Evolutionary conservation across 2,329 filamentous ascomycete genomes (phyloP).

Genomic region (Grosmannia clavigera): DNA sequence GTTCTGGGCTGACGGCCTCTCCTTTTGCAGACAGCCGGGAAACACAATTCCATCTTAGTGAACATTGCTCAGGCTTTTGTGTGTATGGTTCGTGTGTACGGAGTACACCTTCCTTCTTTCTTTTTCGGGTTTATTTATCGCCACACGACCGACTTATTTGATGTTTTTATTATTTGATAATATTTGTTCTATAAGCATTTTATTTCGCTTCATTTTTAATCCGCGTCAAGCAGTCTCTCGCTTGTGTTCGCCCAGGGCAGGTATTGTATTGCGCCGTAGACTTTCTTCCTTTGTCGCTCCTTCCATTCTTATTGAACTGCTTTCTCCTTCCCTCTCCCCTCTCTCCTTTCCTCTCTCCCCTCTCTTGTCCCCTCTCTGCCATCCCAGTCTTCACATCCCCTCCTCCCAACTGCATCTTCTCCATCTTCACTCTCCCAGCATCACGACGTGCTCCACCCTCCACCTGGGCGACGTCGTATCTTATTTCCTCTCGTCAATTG

Average conservation of each 20-base stretch:
- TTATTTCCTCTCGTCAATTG: neutral
- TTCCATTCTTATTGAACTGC: neutral
- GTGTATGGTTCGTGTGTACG: conserved; percentile 4
- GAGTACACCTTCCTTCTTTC: neutral
- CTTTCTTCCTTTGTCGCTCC: conserved; percentile 1
- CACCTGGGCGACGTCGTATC: neutral
- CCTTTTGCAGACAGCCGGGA: neutral
- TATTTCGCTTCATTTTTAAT: neutral
- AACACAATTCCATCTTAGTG: neutral
- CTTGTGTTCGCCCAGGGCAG: neutral
- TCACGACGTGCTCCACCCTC: neutral
- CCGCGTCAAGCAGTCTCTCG: neutral
- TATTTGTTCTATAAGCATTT: neutral
- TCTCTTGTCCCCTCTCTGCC: neutral
- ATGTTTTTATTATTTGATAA: conserved; percentile 4
- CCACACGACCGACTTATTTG: neutral
- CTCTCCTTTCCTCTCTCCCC: neutral
- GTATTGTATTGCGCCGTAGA: neutral
- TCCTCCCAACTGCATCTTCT: neutral
- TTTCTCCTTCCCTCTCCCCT: neutral
- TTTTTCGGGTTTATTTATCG: neutral
- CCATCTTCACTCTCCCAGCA: neutral
- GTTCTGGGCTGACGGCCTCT: neutral
- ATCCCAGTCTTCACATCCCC: neutral
- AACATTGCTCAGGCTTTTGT: neutral